Evolutionary conservation across 345 rosid genomes (phyloP).

Genomic region (Mercurialis annua): DNA sequence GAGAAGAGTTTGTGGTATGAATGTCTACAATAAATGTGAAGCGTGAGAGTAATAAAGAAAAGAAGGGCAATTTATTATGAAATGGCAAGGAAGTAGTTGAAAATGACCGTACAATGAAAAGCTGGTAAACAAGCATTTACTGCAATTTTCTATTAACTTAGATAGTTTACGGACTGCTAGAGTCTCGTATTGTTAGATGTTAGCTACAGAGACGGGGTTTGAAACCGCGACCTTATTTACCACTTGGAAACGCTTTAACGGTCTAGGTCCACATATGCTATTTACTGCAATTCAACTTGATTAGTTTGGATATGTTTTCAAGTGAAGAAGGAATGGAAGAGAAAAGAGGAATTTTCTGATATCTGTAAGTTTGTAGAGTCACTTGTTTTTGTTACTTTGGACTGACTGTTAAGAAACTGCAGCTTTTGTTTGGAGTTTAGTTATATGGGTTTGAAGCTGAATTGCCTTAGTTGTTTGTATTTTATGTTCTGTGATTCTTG

Average conservation of each 20-base stretch:
- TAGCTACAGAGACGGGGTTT: too few relatives aligned
- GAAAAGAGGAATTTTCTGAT: not conserved
- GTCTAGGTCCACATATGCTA: too few relatives aligned
- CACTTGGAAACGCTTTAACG: too few relatives aligned
- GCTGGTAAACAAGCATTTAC: constrained; percentile 14
- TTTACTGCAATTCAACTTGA: too few relatives aligned
- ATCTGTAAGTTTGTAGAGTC: not conserved
- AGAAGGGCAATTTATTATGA: not conserved
- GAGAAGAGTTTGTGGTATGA: not conserved
- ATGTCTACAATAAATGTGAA: constrained; percentile 5
- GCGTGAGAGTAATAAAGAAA: constrained; percentile 10
- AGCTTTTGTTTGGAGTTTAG: not conserved
- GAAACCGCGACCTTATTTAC: too few relatives aligned
- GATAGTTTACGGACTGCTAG: too few relatives aligned
- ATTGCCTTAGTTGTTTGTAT: not conserved
- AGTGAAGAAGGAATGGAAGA: constrained; percentile 9
- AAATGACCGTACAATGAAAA: constrained; percentile 9
- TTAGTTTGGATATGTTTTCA: not conserved
- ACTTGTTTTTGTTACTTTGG: not conserved
- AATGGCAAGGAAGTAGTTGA: constrained; percentile 27
- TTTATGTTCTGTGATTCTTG: constrained; percentile 6
- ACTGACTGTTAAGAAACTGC: not conserved
- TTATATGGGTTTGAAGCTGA: too few relatives aligned
- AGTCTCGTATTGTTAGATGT: too few relatives aligned
- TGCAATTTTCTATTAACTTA: too few relatives aligned